phyloP scores from a whole-genome alignment of 2,329 filamentous ascomycete genomes.

The Zymoseptoria crescenta region DNA sequence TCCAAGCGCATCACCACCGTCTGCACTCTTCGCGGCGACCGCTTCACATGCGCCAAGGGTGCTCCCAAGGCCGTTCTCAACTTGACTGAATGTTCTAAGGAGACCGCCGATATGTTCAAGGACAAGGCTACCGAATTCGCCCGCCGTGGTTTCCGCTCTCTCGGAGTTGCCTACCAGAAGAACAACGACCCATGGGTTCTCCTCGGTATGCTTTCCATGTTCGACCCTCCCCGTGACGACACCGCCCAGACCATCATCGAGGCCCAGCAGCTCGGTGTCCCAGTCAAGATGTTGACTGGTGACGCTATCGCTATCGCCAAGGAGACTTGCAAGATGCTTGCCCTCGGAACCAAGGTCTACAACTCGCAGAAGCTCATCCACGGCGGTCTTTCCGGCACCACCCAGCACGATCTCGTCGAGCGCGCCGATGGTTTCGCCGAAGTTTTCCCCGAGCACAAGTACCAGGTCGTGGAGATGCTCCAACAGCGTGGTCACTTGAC shows the following conservation, averaged over 20 bases:
- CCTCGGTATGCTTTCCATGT: constrained; percentile 71
- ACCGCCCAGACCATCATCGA: constrained; percentile 71
- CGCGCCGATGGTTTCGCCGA: constrained; percentile 66
- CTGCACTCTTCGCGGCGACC: constrained; percentile 61
- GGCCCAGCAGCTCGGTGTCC: constrained; percentile 66
- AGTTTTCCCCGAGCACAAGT: constrained; percentile 70
- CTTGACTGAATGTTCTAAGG: constrained; percentile 59
- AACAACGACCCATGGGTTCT: constrained; percentile 66
- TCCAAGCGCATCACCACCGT: constrained; percentile 70
- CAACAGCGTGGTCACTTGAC: constrained; percentile 66
- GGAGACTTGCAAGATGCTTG: constrained; percentile 76
- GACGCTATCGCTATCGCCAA: constrained; percentile 73
- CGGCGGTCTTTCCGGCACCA: constrained; percentile 64
- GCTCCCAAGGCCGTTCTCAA: constrained; percentile 67
- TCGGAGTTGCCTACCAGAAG: constrained; percentile 72
- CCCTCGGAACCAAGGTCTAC: constrained; percentile 72
- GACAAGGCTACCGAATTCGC: constrained; percentile 68
- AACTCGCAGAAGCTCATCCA: constrained; percentile 71
- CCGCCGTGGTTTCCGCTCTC: constrained; percentile 70
- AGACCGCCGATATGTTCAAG: constrained; percentile 59
- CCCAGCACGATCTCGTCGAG: constrained; percentile 69
- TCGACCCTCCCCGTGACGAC: constrained; percentile 71
- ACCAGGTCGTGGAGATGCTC: constrained; percentile 68
- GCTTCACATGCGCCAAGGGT: constrained; percentile 68
- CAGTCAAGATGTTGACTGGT: constrained; percentile 76